Conservation (phyloP, 2,329 filamentous ascomycete species). For the Colletotrichum shisoi region DNA sequence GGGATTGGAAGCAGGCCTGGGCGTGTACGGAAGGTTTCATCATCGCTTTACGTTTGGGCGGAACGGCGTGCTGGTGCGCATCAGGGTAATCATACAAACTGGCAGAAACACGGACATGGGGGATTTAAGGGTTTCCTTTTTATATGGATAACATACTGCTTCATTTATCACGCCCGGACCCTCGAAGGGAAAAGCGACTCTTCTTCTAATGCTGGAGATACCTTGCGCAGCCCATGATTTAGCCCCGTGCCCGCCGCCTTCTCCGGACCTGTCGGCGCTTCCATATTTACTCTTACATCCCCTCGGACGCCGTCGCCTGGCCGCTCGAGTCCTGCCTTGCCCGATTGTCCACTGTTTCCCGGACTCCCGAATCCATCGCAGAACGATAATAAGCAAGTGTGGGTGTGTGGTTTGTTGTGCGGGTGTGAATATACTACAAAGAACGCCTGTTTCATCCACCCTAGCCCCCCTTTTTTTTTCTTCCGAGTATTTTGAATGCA, state of each 20-base stretch:
- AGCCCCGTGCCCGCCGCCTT: neutral
- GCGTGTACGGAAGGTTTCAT: neutral
- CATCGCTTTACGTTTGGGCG: neutral
- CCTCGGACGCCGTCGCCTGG: slow-evolving; percentile 4
- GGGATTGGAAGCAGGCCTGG: neutral
- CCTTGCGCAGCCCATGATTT: neutral
- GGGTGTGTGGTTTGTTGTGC: slow-evolving; percentile 21
- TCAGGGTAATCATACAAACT: neutral
- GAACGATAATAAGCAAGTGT: neutral
- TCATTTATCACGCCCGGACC: slow-evolving; percentile 1
- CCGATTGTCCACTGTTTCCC: neutral
- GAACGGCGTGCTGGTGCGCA: neutral
- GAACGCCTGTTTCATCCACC: slow-evolving; percentile 24
- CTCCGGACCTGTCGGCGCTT: neutral
- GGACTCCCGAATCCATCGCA: slow-evolving; percentile 22
- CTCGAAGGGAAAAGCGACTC: neutral
- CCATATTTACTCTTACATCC: slow-evolving; percentile 21
- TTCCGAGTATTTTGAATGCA: slow-evolving; percentile 21
- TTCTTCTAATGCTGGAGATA: slow-evolving; percentile 10
- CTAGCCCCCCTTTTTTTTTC: neutral
- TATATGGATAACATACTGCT: neutral
- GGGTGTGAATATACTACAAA: slow-evolving; percentile 30
- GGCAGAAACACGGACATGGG: neutral
- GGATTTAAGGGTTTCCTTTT: neutral
- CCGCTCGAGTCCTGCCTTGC: neutral